Base-by-base conservation (phyloP, 2,329 filamentous ascomycete genomes). In the Trichophyton equinum region DNA sequence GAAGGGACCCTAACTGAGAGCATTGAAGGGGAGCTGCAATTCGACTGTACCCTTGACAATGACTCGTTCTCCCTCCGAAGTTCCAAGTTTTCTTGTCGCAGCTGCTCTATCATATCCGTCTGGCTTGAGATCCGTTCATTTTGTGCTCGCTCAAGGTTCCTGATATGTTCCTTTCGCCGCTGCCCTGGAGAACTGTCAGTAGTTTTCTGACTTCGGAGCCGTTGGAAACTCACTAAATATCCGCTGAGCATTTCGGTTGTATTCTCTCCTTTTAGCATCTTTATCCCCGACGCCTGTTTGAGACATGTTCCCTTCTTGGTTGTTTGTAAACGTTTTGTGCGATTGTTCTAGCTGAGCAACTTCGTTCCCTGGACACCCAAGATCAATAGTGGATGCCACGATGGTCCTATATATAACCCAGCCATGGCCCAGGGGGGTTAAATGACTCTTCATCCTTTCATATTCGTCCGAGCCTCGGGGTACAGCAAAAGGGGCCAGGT, bases 81-180 rank as follows among this genome's bases (percentile, higher is more conserved):
- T 49, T 75, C 72, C 4, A 72, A 69, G 51, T 75, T 76, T 57
- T 76, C 72, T 56, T 69, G 72, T 57, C 74, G 69, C 55, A 77
- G 68, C 4, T 71, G 70, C 59, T 75, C 72, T 47, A 77, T 72
- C 65, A 76, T 73, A 64, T 75, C 73, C 8, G 71, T 69, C 64
- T 76, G 74, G 58, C 73, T 70, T 15, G 65, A 68, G 53, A 65
- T 74, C 60, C 74, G 70, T 61, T 75, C 74, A 58, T 71, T 72
- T 60, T 77, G 74, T 40, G 74, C 71, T 53, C 72, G 71, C 64
- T 77, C 75, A 33, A 77, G 71, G 49, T 72, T 75, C 65, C 72
- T 76, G 55, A 77, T 68, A 62, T 76, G 74, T 63, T 77, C 74
- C 66, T 77, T 77, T 59, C 75, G 71, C 62, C 75, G 68, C 62